These are phyloP conservation scores for Plantago lanceolata DNA, from an alignment of 305 asterid genomes.

Conservation along the genomic window DNA sequence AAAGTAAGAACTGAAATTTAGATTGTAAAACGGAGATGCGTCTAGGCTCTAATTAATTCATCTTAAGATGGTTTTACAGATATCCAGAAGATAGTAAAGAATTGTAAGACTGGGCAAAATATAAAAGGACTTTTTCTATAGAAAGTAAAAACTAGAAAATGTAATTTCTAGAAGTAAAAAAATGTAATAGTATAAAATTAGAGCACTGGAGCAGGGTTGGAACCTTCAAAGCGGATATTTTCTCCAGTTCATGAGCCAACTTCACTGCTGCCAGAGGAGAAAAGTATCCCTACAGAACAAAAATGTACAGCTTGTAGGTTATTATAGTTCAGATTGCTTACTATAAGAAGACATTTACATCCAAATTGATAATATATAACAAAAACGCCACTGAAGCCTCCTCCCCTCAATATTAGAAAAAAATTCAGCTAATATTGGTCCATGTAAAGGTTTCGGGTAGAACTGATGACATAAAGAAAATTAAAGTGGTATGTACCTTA, in stretches of 20 bases:
- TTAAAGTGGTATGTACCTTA: neutral
- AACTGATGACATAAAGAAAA: too few relatives aligned
- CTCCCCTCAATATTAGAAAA: too few relatives aligned
- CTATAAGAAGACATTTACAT: slow-evolving; percentile 14
- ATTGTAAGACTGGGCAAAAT: neutral
- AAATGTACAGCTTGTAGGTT: slow-evolving; percentile 14
- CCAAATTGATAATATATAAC: neutral
- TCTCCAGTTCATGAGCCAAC: slow-evolving; percentile 73
- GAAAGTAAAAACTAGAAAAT: neutral
- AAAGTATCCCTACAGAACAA: slow-evolving; percentile 50
- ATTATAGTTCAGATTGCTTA: slow-evolving; percentile 17
- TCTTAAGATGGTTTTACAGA: slow-evolving; percentile 7
- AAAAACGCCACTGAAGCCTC: too few relatives aligned
- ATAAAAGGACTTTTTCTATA: slow-evolving; percentile 7
- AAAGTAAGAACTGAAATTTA: slow-evolving; percentile 13
- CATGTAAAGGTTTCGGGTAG: neutral
- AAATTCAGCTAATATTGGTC: neutral
- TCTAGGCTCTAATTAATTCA: neutral
- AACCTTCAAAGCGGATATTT: slow-evolving; percentile 76
- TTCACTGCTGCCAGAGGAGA: slow-evolving; percentile 67
- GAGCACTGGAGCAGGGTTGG: slow-evolving; percentile 1
- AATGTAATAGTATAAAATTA: neutral
- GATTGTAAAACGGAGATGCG: neutral
- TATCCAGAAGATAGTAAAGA: neutral
- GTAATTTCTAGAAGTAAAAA: neutral